Base-by-base conservation (phyloP, 2,329 filamentous ascomycete genomes). In the Rutstroemia sp. region DNA sequence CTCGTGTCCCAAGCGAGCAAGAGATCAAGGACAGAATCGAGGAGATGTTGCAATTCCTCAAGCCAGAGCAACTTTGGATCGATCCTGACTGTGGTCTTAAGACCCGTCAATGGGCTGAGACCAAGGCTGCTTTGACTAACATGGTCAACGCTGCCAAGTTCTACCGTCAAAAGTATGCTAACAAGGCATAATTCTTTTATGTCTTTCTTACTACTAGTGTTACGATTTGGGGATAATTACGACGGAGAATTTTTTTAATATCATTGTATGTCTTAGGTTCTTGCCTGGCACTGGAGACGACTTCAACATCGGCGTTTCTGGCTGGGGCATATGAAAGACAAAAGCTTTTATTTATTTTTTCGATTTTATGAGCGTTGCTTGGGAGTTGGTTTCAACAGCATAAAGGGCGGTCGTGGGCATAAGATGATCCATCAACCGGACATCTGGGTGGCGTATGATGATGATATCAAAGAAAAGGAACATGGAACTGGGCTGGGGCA, bases 61-160 rank as follows among this genome's bases (percentile, higher is more conserved):
- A 91, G 83, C 92, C 92, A 58, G 91, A 96, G 71, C 94, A 99
- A 84, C 89, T 99, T 73, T 99, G 94, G 94, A 89, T 97, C 79
- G 92, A 99, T 82, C 94, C 94, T 67, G 94, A 99, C 81, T 99
- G 94, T 73, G 94, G 94, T 81, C 86, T 99, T 60, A 99, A 99
- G 90, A 99, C 94, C 68, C 89, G 94, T 69, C 88, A 95, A 80
- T 97, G 94, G 92, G 84, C 88, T 76, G 92, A 99, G 86, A 96
- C 92, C 76, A 97, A 96, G 87, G 90, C 90, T 72, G 89, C 92
- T 58, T 79, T 99, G 72, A 79, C 78, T 79, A 96, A 96, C 86
- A 88, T 99, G 90, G 92, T 99, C 77, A 92, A 92, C 74, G 94
- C 94, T 58, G 92, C 94, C 81, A 96, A 96, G 84, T 87, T 79